Evolutionary conservation across 2,329 filamentous ascomycete genomes (phyloP), one percentile per base, ranked within the genome.

Genomic region (Epichloe glyceriae): DNA sequence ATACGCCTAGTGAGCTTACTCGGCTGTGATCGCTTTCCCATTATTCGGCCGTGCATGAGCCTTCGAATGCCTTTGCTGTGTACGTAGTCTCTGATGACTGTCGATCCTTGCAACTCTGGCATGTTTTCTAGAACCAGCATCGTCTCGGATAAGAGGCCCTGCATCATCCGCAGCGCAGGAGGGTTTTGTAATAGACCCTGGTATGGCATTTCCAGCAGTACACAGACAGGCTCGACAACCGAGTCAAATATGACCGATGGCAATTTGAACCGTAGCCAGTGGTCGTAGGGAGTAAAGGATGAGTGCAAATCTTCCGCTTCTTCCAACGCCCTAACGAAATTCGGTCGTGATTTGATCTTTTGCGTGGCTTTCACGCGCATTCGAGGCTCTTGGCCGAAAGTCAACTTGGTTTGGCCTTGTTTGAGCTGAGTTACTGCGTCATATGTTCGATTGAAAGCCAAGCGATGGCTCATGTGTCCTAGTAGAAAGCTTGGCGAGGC

Each of bases 201-300:
- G 62, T 94, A 95, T 30, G 78, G 75, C 58, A 83, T 80, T 58
- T 94, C 86, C 48, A 94, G 75, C 8, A 95, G 70, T 2, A 86
- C 83, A 4, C 88, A 90, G 5, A 96, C 72, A 0, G 91, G 83
- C 56, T 95, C 90, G 50, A 94, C 79, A 30, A 93, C 75, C 46
- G 82, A 79, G 54, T 84, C 83, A 57, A 90, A 79, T 2, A 87
- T 81, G 38, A 96, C 73, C 45, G 83, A 84, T 45, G 91, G 85
- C 3, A 97, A 76, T 66, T 95, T 93, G 58, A 79, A 73, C 54
- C 79, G 76, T 7, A 93, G 69, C 55, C 93, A 81, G 5, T 60
- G 50, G 44, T 67, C 64, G 49, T 61, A 66, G 12, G 53, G 45
- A 15, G 54, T 58, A 3, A 59, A 44, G 14, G 52, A 55, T 14